Conservation (phyloP, 169 alveolate species). For the Eimeria maxima region DNA sequence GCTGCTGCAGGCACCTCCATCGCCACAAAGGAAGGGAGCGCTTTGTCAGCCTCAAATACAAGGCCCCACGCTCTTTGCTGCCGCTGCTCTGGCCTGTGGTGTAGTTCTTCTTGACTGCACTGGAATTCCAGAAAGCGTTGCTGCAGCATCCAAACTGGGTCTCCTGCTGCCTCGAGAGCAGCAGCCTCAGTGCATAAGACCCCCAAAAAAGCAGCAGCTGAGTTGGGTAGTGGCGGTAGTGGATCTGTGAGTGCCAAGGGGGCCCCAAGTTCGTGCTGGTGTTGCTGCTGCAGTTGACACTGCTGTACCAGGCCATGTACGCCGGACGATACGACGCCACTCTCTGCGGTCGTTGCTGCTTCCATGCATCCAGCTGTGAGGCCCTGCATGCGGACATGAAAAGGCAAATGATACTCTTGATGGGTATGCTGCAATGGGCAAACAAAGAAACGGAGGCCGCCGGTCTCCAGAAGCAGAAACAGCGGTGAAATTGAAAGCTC, state of each 20-base stretch:
- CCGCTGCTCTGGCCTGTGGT: slow-evolving; percentile 28
- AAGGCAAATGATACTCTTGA: neutral
- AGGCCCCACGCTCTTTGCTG: slow-evolving; percentile 54
- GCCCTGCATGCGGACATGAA: slow-evolving; percentile 27
- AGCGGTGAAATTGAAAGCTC: slow-evolving; percentile 55
- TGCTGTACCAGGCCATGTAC: neutral
- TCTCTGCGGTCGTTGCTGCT: slow-evolving; percentile 24
- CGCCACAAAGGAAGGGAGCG: slow-evolving; percentile 31
- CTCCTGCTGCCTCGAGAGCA: slow-evolving; percentile 62
- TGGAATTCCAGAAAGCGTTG: neutral
- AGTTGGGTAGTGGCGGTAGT: slow-evolving; percentile 47
- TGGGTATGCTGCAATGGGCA: slow-evolving; percentile 22
- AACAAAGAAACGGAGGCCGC: slow-evolving; percentile 66
- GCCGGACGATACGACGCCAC: neutral
- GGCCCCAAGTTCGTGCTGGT: slow-evolving; percentile 16
- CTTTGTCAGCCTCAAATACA: slow-evolving; percentile 10
- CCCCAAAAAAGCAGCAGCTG: slow-evolving; percentile 32
- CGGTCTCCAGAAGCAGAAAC: slow-evolving; percentile 66
- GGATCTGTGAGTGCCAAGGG: slow-evolving; percentile 55
- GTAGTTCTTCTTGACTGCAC: neutral
- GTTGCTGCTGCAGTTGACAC: neutral
- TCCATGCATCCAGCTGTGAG: neutral
- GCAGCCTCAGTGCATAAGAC: slow-evolving; percentile 28
- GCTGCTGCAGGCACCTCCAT: slow-evolving; percentile 20
- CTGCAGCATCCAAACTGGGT: slow-evolving; percentile 50